Evolutionary conservation across 2,329 filamentous ascomycete species (phyloP), one percentile per base, ranked within the genome.

Genomic region (Parascedosporium putredinis): DNA sequence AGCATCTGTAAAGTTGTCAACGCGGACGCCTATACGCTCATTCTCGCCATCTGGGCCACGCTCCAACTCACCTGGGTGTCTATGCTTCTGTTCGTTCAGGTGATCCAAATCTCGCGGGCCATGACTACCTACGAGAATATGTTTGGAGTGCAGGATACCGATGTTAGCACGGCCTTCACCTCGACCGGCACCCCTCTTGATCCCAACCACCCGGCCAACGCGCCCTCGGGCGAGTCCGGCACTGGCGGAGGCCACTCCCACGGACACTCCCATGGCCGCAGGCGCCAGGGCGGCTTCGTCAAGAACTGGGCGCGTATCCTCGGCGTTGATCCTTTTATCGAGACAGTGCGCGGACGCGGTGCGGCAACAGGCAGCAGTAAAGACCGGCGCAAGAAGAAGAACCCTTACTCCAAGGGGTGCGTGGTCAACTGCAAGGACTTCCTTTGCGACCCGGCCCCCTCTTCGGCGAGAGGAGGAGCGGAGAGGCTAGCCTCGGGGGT

Each of bases 71-170:
- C 88, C 18, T 98, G 93, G 93, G 88, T 97, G 2, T 83, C 85
- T n/a, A 97, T 98, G 90, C 81, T 98, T 29, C 76, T 96, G 52
- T 85, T 89, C 55, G 94, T 97, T 4, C 94, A 98, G 63, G 81
- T 96, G 47, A 76, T 96, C 47, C 93, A 98, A 63, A 84, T 98
- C 47, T 86, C 89, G 0, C 83, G 89, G 53, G 94, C 90, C 51
- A 84, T 95, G 73, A 98, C 93, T 1, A 98, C 93, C 0, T 97
- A 87, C 67, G 93, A 98, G 67, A 95, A 90, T 65, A 97, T 98
- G 90, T 83, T 84, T 55, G 85, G 88, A 47, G 76, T 89, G 53
- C 76, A 81, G 51, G 75, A 84, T 54, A 62, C 61, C 27, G 79
- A 82, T 1, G 70, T 90, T 27, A 82, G 82, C 5, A 81, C 83